Conservation (phyloP, 176 grass and related monocot species). For the Raddia guianensis region DNA sequence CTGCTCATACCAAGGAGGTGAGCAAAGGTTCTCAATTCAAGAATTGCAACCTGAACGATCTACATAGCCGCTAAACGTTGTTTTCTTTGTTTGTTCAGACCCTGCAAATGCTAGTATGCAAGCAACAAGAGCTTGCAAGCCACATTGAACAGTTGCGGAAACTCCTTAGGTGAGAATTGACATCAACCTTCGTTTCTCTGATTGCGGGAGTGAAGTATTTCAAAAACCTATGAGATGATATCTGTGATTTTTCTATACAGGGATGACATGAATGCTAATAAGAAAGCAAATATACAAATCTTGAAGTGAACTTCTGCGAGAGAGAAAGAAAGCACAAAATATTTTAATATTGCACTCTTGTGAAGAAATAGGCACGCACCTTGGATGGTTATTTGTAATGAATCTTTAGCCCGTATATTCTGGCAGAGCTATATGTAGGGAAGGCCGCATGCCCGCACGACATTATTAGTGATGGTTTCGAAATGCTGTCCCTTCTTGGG, state of each 20-base stretch:
- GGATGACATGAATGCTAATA: slow-evolving; percentile 10
- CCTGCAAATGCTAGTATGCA: slow-evolving; percentile 56
- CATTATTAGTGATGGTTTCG: background rate
- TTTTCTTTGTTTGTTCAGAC: slow-evolving; percentile 48
- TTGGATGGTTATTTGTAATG: slow-evolving; percentile 4
- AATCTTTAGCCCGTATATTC: background rate
- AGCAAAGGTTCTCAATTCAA: slow-evolving; percentile 28
- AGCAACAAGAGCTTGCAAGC: slow-evolving; percentile 66
- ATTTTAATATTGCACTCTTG: background rate
- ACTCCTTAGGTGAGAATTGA: slow-evolving; percentile 53
- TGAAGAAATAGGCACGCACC: slow-evolving; percentile 11
- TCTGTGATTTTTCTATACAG: slow-evolving; percentile 25
- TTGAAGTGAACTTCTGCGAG: slow-evolving; percentile 4
- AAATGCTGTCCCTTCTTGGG: background rate
- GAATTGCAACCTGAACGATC: slow-evolving; percentile 14
- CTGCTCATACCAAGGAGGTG: slow-evolving; percentile 66
- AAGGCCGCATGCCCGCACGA: background rate
- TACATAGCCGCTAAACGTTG: slow-evolving; percentile 12
- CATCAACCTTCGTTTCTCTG: slow-evolving; percentile 8
- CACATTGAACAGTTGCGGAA: slow-evolving; percentile 65
- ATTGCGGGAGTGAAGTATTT: background rate
- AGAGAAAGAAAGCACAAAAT: background rate
- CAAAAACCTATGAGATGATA: slow-evolving; percentile 1
- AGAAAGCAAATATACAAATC: background rate
- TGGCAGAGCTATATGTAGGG: background rate